Percentiles rank a stretch among this genome's conserved stretches.
phyloP scores from a whole-genome alignment of 192 early-diverging fungal species.

The Dimargaris xerosporica region DNA sequence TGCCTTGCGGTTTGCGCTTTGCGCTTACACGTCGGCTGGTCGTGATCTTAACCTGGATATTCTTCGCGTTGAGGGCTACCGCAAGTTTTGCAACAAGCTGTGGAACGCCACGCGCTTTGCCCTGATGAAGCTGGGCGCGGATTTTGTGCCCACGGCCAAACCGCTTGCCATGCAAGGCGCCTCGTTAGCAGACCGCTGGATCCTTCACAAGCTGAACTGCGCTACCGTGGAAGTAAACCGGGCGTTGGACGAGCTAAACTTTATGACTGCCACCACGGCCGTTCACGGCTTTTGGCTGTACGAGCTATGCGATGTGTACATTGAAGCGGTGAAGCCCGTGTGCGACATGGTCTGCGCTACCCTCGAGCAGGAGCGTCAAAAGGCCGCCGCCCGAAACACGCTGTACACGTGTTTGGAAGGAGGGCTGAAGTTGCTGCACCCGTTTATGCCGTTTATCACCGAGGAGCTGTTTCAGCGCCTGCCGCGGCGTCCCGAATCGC shows the following conservation, averaged over 20 bases:
- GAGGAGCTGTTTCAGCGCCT: constrained; percentile 98
- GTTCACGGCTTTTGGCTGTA: constrained; percentile 91
- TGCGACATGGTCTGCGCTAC: constrained; percentile 49
- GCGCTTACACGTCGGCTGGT: constrained; percentile 58
- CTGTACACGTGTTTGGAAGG: constrained; percentile 90
- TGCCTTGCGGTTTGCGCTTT: constrained; percentile 72
- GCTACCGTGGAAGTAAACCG: constrained; percentile 62
- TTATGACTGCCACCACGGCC: constrained; percentile 79
- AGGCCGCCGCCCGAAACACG: constrained; percentile 58
- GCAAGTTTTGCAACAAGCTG: constrained; percentile 99
- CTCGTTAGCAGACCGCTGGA: constrained; percentile 84
- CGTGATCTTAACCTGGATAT: constrained; percentile 91
- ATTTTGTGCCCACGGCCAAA: constrained; percentile 54
- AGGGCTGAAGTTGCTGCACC: constrained; percentile 84
- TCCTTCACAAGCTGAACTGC: constrained; percentile 75
- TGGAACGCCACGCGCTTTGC: constrained; percentile 98
- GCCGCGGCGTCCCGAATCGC: constrained; percentile 49
- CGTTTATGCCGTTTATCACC: constrained; percentile 98
- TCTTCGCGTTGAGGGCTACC: constrained; percentile 92
- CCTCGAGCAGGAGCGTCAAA: constrained; percentile 27
- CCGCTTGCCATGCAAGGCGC: constrained; percentile 53
- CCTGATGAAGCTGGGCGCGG: constrained; percentile 77
- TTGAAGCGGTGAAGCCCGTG: constrained; percentile 86
- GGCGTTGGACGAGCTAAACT: constrained; percentile 67
- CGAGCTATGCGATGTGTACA: constrained; percentile 94